Percentiles rank a stretch among this genome's conserved stretches.
These are phyloP conservation scores for Alternaria metachromatica DNA, from an alignment of 2,329 filamentous ascomycete species.

Conservation along the genomic window DNA sequence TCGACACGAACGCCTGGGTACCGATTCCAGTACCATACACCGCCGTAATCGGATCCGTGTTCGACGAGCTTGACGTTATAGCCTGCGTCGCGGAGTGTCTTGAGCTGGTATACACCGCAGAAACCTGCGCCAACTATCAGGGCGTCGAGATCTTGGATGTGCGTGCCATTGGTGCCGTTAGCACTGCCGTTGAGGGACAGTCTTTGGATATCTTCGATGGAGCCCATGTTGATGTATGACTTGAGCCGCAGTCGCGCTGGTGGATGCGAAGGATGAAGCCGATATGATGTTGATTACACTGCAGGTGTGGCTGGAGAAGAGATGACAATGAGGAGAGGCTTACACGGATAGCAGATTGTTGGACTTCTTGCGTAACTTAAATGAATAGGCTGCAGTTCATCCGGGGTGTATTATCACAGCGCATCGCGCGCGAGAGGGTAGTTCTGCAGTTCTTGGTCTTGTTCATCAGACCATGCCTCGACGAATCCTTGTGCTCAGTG, in stretches of 20 bases:
- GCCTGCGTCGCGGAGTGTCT: constrained; percentile 30
- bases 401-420: not conserved
- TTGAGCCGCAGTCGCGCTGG: not conserved
- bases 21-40: constrained; percentile 37
- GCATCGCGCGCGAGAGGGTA: not conserved
- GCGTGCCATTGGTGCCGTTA: not conserved
- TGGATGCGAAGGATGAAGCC: not conserved
- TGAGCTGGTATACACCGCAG: constrained; percentile 36
- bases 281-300: not conserved
- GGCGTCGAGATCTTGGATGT: constrained; percentile 24
- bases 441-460: not conserved
- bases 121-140: constrained; percentile 39
- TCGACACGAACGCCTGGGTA: constrained; percentile 42
- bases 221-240: constrained; percentile 4
- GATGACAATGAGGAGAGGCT: not conserved
- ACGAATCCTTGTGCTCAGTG: not conserved
- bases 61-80: constrained; percentile 34
- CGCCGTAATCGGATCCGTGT: constrained; percentile 23
- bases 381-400: not conserved
- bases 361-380: not conserved
- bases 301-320: not conserved
- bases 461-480: not conserved
- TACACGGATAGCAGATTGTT: not conserved
- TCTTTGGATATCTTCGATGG: not conserved
- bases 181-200: not conserved